phyloP scores from a whole-genome alignment of 108 stramenopile genomes.

The Cyclostephanos invisitatus region DNA sequence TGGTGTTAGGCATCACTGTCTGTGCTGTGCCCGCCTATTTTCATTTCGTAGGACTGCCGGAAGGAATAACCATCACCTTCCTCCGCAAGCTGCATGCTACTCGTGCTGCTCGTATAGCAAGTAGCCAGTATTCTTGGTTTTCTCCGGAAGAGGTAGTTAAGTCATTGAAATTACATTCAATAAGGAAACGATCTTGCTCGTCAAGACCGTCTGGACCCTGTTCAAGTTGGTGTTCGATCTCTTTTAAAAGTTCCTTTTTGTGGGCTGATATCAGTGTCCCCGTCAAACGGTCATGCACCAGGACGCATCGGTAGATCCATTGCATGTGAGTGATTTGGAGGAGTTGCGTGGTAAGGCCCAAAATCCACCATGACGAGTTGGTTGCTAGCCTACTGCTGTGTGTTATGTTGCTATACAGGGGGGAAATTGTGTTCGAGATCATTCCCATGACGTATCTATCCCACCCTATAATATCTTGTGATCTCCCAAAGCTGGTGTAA shows the following conservation, averaged over 20 bases:
- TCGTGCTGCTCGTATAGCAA: constrained; percentile 2
- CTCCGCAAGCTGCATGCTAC: not conserved
- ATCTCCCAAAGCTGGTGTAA: too few relatives aligned
- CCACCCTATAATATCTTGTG: too few relatives aligned
- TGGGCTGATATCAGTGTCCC: not conserved
- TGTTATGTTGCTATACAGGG: too few relatives aligned
- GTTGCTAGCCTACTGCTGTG: too few relatives aligned
- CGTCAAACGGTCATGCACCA: constrained; percentile 1
- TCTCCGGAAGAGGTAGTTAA: constrained; percentile 11
- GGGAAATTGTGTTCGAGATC: too few relatives aligned
- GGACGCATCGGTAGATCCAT: constrained; percentile 16
- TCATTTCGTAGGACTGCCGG: not conserved
- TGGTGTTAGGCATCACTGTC: too few relatives aligned
- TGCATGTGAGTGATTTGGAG: constrained; percentile 15
- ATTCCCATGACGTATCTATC: too few relatives aligned
- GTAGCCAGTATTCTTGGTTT: constrained; percentile 18
- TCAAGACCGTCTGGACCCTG: constrained; percentile 1
- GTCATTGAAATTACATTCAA: constrained; percentile 11
- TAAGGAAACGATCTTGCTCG: constrained; percentile 5
- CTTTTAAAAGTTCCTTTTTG: constrained; percentile 10
- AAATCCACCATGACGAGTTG: too few relatives aligned
- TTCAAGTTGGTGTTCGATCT: constrained; percentile 1
- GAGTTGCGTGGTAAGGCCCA: not conserved
- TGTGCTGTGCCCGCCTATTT: not conserved
- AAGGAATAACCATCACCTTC: not conserved